These are phyloP conservation scores for Pichia pseudocactophila DNA, from an alignment of 805 yeast species.

Conservation along the genomic window DNA sequence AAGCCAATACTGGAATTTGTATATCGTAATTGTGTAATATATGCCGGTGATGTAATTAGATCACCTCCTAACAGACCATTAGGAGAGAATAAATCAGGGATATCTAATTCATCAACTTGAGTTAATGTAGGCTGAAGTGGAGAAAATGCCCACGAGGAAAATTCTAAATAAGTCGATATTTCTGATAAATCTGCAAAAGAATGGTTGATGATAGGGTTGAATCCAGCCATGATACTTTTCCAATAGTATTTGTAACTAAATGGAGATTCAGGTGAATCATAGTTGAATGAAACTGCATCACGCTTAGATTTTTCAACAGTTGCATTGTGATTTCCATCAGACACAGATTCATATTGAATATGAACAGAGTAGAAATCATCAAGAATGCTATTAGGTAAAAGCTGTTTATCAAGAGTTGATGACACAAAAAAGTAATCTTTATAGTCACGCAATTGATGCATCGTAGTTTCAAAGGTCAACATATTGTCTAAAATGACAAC, in stretches of 20 bases:
- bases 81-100: background rate
- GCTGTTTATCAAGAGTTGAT: background rate
- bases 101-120: slow-evolving; percentile 3
- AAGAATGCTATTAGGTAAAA: background rate
- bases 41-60: too few species aligned
- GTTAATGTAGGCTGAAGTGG: slow-evolving; percentile 38
- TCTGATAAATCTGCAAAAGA: slow-evolving; percentile 20
- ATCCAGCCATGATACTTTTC: slow-evolving; percentile 46
- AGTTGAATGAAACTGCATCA: slow-evolving; percentile 18
- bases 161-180: slow-evolving; percentile 26
- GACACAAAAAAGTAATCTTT: slow-evolving; percentile 3
- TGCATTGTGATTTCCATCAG: background rate
- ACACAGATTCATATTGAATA: background rate
- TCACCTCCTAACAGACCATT: background rate
- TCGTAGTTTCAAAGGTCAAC: slow-evolving; percentile 24
- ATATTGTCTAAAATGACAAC: slow-evolving; percentile 28
- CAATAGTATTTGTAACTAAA: slow-evolving; percentile 34
- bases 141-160: slow-evolving; percentile 70
- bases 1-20: too few species aligned
- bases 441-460: slow-evolving; percentile 16
- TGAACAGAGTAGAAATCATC: background rate
- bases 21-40: too few species aligned
- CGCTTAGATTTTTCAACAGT: background rate
- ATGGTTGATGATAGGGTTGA: slow-evolving; percentile 52
- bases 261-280: slow-evolving; percentile 29